These are phyloP conservation scores for Hymenoscyphus infarciens DNA, from an alignment of 2,329 filamentous ascomycete species.

Conservation along the genomic window DNA sequence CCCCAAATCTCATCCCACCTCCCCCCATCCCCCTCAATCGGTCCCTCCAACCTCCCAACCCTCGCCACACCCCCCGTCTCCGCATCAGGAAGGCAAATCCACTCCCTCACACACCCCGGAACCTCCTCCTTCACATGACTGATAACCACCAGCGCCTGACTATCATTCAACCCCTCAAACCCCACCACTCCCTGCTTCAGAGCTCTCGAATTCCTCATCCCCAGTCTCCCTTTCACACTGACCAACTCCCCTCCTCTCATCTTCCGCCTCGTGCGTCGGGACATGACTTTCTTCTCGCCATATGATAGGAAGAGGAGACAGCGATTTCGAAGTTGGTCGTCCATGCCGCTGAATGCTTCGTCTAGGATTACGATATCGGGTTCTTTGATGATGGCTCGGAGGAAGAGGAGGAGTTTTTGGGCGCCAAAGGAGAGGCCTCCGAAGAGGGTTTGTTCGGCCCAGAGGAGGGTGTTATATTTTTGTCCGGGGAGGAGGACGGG, in stretches of 20 bases:
- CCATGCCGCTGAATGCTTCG: slow-evolving; percentile 85
- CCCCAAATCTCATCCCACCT: slow-evolving; percentile 68
- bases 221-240: not conserved
- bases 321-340: slow-evolving; percentile 76
- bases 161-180: slow-evolving; percentile 59
- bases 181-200: slow-evolving; percentile 44
- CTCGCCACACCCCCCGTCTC: slow-evolving; percentile 59
- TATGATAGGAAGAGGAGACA: slow-evolving; percentile 75
- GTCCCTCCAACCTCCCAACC: slow-evolving; percentile 61
- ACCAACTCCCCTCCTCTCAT: not conserved
- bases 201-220: slow-evolving; percentile 45
- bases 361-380: slow-evolving; percentile 82
- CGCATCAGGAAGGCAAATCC: slow-evolving; percentile 79
- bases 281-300: slow-evolving; percentile 51
- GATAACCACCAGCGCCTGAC: slow-evolving; percentile 86
- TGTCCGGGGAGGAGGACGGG: not conserved
- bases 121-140: slow-evolving; percentile 90
- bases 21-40: slow-evolving; percentile 52
- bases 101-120: slow-evolving; percentile 76
- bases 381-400: slow-evolving; percentile 75
- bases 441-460: slow-evolving; percentile 67
- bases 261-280: slow-evolving; percentile 12
- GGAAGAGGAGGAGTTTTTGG: slow-evolving; percentile 80
- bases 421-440: slow-evolving; percentile 74
- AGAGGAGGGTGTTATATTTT: slow-evolving; percentile 37